A percentile compares a stretch with the other conserved stretches of the same genome.
These are phyloP conservation scores for Ruellia speciosa DNA, from an alignment of 305 asterid species.

Conservation along the genomic window DNA sequence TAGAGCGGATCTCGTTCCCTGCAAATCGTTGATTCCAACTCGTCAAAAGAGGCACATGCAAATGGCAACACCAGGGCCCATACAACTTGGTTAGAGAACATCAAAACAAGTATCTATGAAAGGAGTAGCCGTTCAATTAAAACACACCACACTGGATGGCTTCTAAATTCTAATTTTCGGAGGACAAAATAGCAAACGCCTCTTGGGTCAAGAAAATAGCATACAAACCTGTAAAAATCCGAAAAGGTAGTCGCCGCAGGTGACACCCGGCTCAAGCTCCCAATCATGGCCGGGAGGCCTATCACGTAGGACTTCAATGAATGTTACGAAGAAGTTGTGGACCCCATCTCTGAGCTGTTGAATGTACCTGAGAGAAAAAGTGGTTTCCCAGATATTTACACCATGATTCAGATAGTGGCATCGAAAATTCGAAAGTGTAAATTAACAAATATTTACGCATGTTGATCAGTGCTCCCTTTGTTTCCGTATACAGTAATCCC, in stretches of 20 bases:
- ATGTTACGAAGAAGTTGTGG: slow-evolving; percentile 87
- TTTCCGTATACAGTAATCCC: slow-evolving; percentile 93
- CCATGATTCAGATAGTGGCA: slow-evolving; percentile 13
- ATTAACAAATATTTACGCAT: slow-evolving; percentile 57
- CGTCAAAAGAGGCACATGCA: not conserved
- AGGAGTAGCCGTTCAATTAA: not conserved
- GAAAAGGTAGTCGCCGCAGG: slow-evolving; percentile 92
- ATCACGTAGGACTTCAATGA: slow-evolving; percentile 94
- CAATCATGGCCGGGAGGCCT: slow-evolving; percentile 99
- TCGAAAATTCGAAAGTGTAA: slow-evolving; percentile 18
- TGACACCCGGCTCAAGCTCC: slow-evolving; percentile 99
- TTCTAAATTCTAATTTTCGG: too few species aligned
- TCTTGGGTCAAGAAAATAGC: not conserved
- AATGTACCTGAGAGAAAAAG: slow-evolving; percentile 53
- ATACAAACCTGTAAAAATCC: slow-evolving; percentile 80
- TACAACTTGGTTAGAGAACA: too few species aligned
- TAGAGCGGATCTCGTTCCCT: slow-evolving; percentile 97
- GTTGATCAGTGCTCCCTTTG: slow-evolving; percentile 99
- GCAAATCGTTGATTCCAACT: slow-evolving; percentile 10
- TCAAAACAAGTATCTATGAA: too few species aligned
- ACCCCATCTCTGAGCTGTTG: slow-evolving; percentile 99
- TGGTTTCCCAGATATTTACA: slow-evolving; percentile 18
- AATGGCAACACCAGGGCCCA: too few species aligned
- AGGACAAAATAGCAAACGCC: not conserved
- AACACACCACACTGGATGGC: not conserved